These are phyloP conservation scores for Endogone sp. DNA, from an alignment of 192 early-diverging fungal genomes.

Conservation along the genomic window DNA sequence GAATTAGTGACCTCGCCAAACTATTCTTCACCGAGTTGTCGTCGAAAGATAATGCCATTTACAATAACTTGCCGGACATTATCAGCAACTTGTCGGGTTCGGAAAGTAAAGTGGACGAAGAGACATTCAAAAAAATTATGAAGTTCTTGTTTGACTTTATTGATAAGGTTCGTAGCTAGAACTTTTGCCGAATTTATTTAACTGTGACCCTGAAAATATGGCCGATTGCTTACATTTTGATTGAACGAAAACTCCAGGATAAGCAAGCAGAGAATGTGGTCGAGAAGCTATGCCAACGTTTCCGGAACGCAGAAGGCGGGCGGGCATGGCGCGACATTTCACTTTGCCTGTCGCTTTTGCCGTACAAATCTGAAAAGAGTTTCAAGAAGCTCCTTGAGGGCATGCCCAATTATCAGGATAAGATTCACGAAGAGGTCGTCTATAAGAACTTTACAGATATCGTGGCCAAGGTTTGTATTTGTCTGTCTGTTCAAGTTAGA, in stretches of 20 bases:
- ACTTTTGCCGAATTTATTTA: no score
- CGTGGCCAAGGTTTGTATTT: conserved; percentile 60
- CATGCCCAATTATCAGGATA: conserved; percentile 86
- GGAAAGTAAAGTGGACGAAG: conserved; percentile 69
- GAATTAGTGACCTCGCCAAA: conserved; percentile 89
- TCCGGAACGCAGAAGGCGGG: conserved; percentile 73
- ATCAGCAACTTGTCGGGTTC: conserved; percentile 84
- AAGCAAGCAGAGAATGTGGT: conserved; percentile 92
- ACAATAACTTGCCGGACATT: conserved; percentile 99
- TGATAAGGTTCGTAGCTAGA: conserved; percentile 55
- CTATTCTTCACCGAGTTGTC: conserved; percentile 96
- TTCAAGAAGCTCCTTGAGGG: conserved; percentile 82
- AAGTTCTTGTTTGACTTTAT: conserved; percentile 95
- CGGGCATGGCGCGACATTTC: conserved; percentile 92
- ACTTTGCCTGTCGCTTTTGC: conserved; percentile 85
- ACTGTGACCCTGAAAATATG: no score
- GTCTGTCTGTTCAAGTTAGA: background rate
- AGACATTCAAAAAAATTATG: conserved; percentile 86
- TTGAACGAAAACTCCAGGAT: conserved; percentile 54
- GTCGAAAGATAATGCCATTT: conserved; percentile 96
- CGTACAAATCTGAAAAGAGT: conserved; percentile 83
- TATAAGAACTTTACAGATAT: conserved; percentile 88
- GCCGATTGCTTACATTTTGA: background rate
- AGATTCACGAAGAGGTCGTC: conserved; percentile 80
- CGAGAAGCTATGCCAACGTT: conserved; percentile 95